Evolutionary conservation across 371 early-diverging fungal species (phyloP).

Genomic region (Mucor velutinosus): DNA sequence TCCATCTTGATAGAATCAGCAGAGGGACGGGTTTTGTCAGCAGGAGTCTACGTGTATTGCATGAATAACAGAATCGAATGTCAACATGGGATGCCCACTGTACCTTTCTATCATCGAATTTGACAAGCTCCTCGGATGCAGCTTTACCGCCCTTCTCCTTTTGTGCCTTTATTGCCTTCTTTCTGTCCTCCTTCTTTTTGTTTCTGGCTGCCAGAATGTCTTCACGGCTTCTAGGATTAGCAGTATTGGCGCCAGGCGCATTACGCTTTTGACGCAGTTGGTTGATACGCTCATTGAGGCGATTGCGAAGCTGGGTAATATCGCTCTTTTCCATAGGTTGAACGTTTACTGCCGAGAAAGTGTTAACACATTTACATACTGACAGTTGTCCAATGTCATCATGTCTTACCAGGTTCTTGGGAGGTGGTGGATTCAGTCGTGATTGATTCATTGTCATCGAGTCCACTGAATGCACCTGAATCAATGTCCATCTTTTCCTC

Average conservation of each 20-base stretch:
- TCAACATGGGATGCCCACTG: not conserved
- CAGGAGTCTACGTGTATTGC: not conserved
- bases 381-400: too few species aligned
- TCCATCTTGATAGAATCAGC: conserved; percentile 60
- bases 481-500: conserved; percentile 40
- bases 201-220: conserved; percentile 78
- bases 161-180: conserved; percentile 68
- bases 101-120: conserved; percentile 40
- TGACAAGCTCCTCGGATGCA: conserved; percentile 56
- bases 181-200: conserved; percentile 75
- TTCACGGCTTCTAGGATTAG: conserved; percentile 67
- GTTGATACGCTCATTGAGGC: conserved; percentile 74
- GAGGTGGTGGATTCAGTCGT: conserved; percentile 31
- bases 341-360: conserved; percentile 1
- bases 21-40: conserved; percentile 27
- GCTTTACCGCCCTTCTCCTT: conserved; percentile 66
- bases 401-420: conserved; percentile 31
- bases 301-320: conserved; percentile 69
- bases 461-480: conserved; percentile 26
- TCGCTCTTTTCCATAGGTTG: conserved; percentile 49
- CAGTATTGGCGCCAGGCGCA: conserved; percentile 40
- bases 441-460: conserved; percentile 38
- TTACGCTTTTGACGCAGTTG: conserved; percentile 72
- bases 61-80: not conserved
- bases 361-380: not conserved